Base-by-base conservation (phyloP, 345 rosid species). In the Syzygium aqueum region DNA sequence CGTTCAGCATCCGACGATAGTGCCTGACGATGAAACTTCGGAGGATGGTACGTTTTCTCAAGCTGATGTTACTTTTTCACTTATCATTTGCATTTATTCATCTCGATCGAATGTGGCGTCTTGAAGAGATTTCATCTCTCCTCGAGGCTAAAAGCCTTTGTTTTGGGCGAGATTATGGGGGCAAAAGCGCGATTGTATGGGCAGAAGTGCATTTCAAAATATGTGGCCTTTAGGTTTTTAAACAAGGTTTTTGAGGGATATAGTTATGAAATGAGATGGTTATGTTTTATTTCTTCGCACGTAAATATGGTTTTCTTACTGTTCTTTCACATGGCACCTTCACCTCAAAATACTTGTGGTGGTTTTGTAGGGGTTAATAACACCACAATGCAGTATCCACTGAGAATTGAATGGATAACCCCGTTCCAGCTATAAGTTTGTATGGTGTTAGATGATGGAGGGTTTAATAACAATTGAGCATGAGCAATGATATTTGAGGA, bases 1-100 rank as follows among this genome's bases (percentile, higher is more conserved):
- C 89, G n/a, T 52, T 77, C 92, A 88, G 89, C 87, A 88, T 84
- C 65, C 89, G 11, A 54, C 85, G 49, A 87, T 85, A 53, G 85
- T 37, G 10, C 28, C 77, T 57, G 51, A 30, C 16, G 28, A 51
- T 33, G 86, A 77, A 27, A 87, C 94, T 88, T 92, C 94, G 52
- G 97, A 95, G 88, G 98, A 96, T 87, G 98, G 99, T 96, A 53
- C 84, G 87, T 87, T 27, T 51, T 65, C 13, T 84, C 85, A 30
- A 16, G 57, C 22, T 46, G 46, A 16, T 65, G 33, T 87, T 53
- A 30, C 37, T 13, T 2, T 40, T 25, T 54, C 15, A 17, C 46
- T 11, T 23, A 15, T 40, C 85, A 21, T 25, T 67, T 52, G 50
- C 14, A 10, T 84, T 49, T 49, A 28, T 28, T 84, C 61, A 52